phyloP scores from a whole-genome alignment of 768 basidiomycete genomes.

The Macrocybe gigantea region DNA sequence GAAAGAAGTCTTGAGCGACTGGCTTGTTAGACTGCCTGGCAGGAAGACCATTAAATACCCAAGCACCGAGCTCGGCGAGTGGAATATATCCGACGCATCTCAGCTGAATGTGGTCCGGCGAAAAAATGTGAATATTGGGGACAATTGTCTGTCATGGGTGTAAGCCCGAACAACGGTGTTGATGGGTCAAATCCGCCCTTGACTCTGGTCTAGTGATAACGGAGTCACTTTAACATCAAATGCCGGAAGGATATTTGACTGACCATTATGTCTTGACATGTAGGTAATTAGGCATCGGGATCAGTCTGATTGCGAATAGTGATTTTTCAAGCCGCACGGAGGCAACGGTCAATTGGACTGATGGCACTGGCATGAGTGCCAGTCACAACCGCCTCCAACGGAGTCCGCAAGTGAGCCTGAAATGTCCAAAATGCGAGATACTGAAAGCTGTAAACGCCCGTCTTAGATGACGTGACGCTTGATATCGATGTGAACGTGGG shows the following conservation, averaged over 20 bases:
- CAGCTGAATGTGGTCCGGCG: too few species aligned
- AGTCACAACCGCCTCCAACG: slow-evolving; percentile 11
- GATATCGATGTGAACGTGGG: slow-evolving; percentile 11
- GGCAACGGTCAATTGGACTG: slow-evolving; percentile 2
- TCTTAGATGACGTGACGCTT: slow-evolving; percentile 15
- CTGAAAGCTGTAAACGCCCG: slow-evolving; percentile 10
- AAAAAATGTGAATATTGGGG: too few species aligned
- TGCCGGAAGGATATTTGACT: slow-evolving; percentile 3
- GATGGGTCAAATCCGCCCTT: not conserved
- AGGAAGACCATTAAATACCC: too few species aligned
- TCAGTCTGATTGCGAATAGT: too few species aligned
- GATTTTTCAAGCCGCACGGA: not conserved
- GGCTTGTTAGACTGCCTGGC: too few species aligned
- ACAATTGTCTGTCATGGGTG: too few species aligned
- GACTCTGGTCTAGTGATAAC: slow-evolving; percentile 7
- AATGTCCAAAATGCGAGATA: not conserved
- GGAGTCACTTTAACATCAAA: slow-evolving; percentile 1
- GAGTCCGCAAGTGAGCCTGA: slow-evolving; percentile 2
- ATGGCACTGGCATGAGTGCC: not conserved
- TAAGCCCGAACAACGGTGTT: too few species aligned
- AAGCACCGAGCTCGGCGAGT: too few species aligned
- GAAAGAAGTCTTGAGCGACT: too few species aligned
- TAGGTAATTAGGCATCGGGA: not conserved
- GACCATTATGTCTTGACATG: slow-evolving; percentile 2
- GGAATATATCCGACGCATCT: too few species aligned